Conservation (phyloP, 163 green algal species). For the Trebouxia gelatinosa region DNA sequence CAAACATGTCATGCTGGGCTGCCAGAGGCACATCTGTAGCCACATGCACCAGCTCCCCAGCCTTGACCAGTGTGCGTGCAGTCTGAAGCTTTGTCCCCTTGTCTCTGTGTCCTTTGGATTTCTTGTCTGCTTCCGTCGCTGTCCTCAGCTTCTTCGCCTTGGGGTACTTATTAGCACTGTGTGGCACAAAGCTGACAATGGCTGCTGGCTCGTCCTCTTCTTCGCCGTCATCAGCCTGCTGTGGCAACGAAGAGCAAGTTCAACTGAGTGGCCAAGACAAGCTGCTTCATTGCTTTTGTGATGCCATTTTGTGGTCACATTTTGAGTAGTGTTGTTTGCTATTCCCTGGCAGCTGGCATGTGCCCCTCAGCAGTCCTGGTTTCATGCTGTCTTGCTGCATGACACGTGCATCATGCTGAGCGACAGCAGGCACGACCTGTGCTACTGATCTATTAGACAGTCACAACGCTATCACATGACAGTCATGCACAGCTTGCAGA, state of each 20-base stretch:
- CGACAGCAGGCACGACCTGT: neutral
- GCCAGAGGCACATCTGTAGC: conserved; percentile 31
- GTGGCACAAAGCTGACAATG: conserved; percentile 13
- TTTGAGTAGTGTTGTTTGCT: too few species aligned
- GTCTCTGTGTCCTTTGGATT: neutral
- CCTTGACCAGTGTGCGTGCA: conserved; percentile 27
- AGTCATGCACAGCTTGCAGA: too few species aligned
- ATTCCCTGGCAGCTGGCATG: too few species aligned
- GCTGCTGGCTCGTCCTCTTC: neutral
- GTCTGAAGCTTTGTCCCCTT: neutral
- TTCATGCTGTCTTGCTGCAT: neutral
- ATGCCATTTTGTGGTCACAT: neutral
- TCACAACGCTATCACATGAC: too few species aligned
- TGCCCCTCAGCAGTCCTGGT: too few species aligned
- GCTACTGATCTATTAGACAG: neutral
- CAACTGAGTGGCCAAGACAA: neutral
- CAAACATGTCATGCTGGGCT: conserved; percentile 40
- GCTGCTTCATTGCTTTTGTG: neutral
- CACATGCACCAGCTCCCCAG: conserved; percentile 45
- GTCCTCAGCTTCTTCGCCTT: conserved; percentile 22
- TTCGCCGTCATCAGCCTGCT: conserved; percentile 3
- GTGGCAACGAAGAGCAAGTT: neutral
- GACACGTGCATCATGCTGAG: neutral
- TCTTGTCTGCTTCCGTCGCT: neutral
- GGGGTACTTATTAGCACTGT: neutral